Evolutionary conservation across 768 basidiomycete species (phyloP), one percentile per base, ranked within the genome.

Genomic region (Tephrocybe sp.): DNA sequence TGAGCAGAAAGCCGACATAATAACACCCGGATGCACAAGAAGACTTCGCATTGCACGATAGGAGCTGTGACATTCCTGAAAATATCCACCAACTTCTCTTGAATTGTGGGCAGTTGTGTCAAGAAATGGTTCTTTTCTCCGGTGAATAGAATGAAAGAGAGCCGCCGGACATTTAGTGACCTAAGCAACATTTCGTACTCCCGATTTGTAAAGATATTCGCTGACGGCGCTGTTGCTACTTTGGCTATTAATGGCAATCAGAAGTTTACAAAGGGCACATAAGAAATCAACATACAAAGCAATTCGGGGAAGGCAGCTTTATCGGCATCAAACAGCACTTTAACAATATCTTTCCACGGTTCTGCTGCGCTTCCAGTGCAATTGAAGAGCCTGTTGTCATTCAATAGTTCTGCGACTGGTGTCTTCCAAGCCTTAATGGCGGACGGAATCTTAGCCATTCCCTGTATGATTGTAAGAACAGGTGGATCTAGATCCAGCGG

Each of bases 51-150:
- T 63, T 94, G 90, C 0, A 99, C 93, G 40, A 88, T 75, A 1
- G 94, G 85, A 3, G 91, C 83, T 1, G 88, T 73, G 13, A 84
- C 80, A 56, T 83, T 89, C 27, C 90, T 83, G 39, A 98, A 70
- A 2, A 94, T 85, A 55, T 99, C 97, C 9, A 97, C 97, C 12
- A 99, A 75, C 69, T 90, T 97, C 70, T 98, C 97, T 65, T 98
- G 94, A n/a, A 99, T 91, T 24, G 82, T 81, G 13, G 97, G 97
- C 27, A 99, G 74, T 53, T 93, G 89, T 0, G 84, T 84, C 42
- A 98, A 67, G 70, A 91, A 97, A 44, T 92, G 86, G 61, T 99
- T 96, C 69, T 89, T 89, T 57, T 94, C 93, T 12, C 87, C 92
- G 1, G 88, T 73, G 47, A 93, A 84, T n/a, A 99, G 65, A 26